These are phyloP conservation scores for Serendipita sp. DNA, from an alignment of 768 basidiomycete genomes.

Conservation along the genomic window DNA sequence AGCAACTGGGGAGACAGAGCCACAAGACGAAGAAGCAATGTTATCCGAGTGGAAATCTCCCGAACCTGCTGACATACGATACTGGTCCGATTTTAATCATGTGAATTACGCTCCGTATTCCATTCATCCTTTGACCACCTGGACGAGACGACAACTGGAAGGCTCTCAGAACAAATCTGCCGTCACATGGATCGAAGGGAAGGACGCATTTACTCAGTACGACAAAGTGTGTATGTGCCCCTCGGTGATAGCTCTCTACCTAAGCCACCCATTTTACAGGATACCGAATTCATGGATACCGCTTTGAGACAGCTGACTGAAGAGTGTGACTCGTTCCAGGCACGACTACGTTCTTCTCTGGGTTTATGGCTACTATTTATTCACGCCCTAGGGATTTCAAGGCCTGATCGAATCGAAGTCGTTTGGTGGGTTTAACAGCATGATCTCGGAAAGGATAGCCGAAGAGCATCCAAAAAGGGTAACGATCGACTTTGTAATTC, in stretches of 20 bases:
- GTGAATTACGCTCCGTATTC: neutral
- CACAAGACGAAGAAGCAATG: neutral
- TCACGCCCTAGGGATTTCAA: neutral
- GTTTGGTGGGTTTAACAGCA: neutral
- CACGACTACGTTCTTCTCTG: neutral
- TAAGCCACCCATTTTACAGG: neutral
- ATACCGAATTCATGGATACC: neutral
- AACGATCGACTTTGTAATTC: neutral
- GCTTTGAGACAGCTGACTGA: neutral
- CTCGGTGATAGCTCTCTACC: neutral
- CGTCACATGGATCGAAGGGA: neutral
- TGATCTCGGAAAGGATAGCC: neutral
- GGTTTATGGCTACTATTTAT: neutral
- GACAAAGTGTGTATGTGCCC: neutral
- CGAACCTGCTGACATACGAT: neutral
- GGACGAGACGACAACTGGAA: neutral
- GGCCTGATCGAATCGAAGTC: neutral
- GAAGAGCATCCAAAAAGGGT: neutral
- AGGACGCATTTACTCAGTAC: neutral
- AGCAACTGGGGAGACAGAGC: neutral
- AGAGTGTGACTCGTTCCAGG: neutral
- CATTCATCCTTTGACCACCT: neutral
- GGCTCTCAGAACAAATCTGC: neutral
- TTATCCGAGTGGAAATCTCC: neutral
- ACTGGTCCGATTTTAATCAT: neutral